These are phyloP conservation scores for Colletotrichum spaethianum DNA, from an alignment of 2,329 filamentous ascomycete species.

Conservation along the genomic window DNA sequence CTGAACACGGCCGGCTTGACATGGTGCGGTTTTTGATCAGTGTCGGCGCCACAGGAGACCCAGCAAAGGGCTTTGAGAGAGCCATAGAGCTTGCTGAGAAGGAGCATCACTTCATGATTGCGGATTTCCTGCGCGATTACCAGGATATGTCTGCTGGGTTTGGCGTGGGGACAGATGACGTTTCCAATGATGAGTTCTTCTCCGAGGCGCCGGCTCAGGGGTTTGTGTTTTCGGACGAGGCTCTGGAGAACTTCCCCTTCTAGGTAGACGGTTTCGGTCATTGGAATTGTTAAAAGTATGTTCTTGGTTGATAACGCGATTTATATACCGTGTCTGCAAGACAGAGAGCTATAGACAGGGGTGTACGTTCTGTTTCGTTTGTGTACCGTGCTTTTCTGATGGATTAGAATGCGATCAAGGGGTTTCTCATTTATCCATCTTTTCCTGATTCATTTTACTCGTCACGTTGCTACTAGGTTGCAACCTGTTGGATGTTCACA, in stretches of 20 bases:
- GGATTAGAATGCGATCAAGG: no score
- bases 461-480: no score
- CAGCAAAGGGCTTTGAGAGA: background rate
- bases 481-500: no score
- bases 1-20: conserved; percentile 2
- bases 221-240: background rate
- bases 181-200: no score
- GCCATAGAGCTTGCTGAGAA: background rate
- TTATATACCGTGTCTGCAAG: no score
- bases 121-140: background rate
- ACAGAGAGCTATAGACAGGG: no score
- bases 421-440: no score
- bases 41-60: background rate
- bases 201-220: background rate
- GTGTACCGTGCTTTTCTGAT: no score
- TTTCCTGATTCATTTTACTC: no score
- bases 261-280: background rate
- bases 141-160: background rate
- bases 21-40: background rate
- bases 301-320: no score
- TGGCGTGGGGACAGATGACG: background rate
- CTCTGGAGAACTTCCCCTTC: background rate
- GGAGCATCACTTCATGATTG: background rate
- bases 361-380: no score
- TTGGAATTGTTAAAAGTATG: no score